These are phyloP conservation scores for Phytophthora melonis DNA, from an alignment of 352 stramenopile species.

Conservation along the genomic window DNA sequence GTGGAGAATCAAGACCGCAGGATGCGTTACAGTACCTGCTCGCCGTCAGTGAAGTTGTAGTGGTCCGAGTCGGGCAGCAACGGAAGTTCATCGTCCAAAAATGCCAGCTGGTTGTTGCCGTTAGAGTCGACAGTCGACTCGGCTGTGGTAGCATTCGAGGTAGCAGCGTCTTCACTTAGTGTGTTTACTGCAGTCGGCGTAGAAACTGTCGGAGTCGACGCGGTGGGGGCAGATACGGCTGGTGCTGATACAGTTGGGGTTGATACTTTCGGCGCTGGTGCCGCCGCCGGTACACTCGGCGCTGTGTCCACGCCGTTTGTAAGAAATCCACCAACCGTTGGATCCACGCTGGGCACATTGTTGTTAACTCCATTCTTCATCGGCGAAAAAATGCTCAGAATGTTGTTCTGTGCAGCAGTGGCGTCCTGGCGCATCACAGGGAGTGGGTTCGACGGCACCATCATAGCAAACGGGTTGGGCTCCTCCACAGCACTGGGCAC, in stretches of 20 bases:
- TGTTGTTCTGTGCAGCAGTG: constrained; percentile 50
- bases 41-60: constrained; percentile 77
- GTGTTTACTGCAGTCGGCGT: constrained; percentile 9
- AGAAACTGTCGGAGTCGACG: constrained; percentile 15
- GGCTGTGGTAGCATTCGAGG: constrained; percentile 12
- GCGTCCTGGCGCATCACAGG: constrained; percentile 23
- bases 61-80: constrained; percentile 74
- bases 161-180: not conserved
- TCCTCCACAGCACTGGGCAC: constrained; percentile 49
- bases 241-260: constrained; percentile 10
- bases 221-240: constrained; percentile 14
- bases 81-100: constrained; percentile 82
- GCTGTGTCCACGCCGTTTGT: constrained; percentile 34
- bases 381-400: constrained; percentile 84
- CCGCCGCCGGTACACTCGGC: not conserved
- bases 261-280: constrained; percentile 10
- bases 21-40: constrained; percentile 69
- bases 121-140: constrained; percentile 22
- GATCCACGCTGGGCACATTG: constrained; percentile 28
- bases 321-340: constrained; percentile 32
- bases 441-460: constrained; percentile 32
- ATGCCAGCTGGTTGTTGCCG: constrained; percentile 55
- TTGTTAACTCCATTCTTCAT: constrained; percentile 33
- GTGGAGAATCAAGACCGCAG: constrained; percentile 11
- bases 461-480: constrained; percentile 45